These are phyloP conservation scores for Aspergillus sp. DNA, from an alignment of 2,329 filamentous ascomycete genomes.

Conservation along the genomic window DNA sequence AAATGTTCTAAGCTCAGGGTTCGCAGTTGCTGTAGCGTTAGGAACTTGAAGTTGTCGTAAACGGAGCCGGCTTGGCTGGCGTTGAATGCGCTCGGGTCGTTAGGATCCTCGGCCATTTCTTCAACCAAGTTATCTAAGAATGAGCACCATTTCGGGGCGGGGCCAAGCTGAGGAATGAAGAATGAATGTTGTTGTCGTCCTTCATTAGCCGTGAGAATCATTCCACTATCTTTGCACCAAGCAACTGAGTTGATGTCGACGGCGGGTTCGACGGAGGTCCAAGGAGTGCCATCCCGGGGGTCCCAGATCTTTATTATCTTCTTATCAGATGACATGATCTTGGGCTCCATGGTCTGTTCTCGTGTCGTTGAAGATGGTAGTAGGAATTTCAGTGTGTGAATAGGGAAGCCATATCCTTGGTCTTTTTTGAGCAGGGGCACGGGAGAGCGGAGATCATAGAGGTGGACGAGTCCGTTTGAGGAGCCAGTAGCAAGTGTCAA, in stretches of 20 bases:
- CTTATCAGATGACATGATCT: conserved; percentile 90
- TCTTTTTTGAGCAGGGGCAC: conserved; percentile 86
- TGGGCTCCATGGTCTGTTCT: conserved; percentile 66
- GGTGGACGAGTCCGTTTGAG: conserved; percentile 81
- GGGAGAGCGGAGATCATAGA: conserved; percentile 90
- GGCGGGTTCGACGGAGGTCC: conserved; percentile 92
- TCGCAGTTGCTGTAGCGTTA: conserved; percentile 82
- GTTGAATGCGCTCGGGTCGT: conserved; percentile 59
- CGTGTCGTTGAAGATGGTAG: conserved; percentile 67
- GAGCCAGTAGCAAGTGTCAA: conserved; percentile 83
- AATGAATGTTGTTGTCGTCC: conserved; percentile 93
- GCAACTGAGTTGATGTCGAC: conserved; percentile 95
- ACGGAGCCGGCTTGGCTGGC: conserved; percentile 63
- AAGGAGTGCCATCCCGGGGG: conserved; percentile 74
- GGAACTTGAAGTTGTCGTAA: conserved; percentile 99
- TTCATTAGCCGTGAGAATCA: conserved; percentile 96
- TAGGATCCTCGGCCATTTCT: conserved; percentile 87
- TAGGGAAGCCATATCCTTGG: conserved; percentile 90
- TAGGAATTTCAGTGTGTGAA: conserved; percentile 76
- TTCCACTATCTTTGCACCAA: conserved; percentile 88
- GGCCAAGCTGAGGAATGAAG: conserved; percentile 89
- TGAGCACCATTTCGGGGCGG: conserved; percentile 91
- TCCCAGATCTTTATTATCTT: conserved; percentile 98
- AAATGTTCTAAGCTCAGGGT: conserved; percentile 84
- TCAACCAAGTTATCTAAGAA: conserved; percentile 98